These are phyloP conservation scores for Oryza glumipatula DNA, from an alignment of 176 grass and related monocot species.

Conservation along the genomic window DNA sequence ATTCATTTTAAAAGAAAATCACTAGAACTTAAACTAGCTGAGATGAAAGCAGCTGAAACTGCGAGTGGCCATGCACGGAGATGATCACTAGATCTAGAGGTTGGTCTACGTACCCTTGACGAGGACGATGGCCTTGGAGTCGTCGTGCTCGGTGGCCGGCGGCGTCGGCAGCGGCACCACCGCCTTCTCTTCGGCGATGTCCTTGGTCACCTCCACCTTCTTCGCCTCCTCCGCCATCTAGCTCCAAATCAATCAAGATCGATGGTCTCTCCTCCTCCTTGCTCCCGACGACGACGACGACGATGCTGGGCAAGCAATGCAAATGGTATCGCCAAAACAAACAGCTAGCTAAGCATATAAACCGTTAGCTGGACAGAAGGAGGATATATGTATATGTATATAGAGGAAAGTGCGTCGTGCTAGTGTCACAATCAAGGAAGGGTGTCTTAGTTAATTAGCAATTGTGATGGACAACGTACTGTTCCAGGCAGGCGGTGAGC, in stretches of 20 bases:
- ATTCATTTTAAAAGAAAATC: too few relatives aligned
- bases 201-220: conserved; percentile 68
- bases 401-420: neutral
- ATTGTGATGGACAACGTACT: conserved; percentile 1
- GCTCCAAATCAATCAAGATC: too few relatives aligned
- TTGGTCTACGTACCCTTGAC: conserved; percentile 34
- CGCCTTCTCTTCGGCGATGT: conserved; percentile 68
- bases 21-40: neutral
- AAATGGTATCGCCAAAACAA: neutral
- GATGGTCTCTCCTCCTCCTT: too few relatives aligned
- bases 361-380: neutral
- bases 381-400: neutral
- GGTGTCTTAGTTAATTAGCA: conserved; percentile 30
- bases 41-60: neutral
- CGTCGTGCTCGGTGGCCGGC: conserved; percentile 4
- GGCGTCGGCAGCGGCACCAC: conserved; percentile 31
- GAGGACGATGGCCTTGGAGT: conserved; percentile 53
- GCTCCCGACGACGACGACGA: too few relatives aligned
- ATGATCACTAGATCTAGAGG: too few relatives aligned
- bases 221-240: conserved; percentile 42
- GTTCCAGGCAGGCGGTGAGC: conserved; percentile 49
- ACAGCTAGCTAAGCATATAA: neutral
- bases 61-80: too few relatives aligned
- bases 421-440: conserved; percentile 22
- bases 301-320: neutral